Evolutionary conservation across 768 basidiomycete species (phyloP).

Genomic region (Mycena chlorophos): DNA sequence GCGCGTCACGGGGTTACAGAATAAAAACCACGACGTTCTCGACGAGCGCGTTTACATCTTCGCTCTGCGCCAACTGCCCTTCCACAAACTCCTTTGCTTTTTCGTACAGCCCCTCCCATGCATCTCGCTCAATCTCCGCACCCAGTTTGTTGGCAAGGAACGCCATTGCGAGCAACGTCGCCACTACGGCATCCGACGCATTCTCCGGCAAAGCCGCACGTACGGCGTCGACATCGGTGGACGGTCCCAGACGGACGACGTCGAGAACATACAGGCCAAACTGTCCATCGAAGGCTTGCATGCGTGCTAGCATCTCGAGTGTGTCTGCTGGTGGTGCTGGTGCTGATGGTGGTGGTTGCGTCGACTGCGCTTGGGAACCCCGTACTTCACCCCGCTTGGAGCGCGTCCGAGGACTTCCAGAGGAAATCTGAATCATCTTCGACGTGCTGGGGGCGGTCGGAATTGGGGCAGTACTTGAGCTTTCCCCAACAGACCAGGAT

Average conservation of each 20-base stretch:
- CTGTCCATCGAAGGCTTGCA: slow-evolving; percentile 18
- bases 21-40: not conserved
- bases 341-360: too few species aligned
- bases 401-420: too few species aligned
- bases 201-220: slow-evolving; percentile 6
- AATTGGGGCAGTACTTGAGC: too few species aligned
- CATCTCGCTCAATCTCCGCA: slow-evolving; percentile 6
- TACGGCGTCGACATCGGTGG: not conserved
- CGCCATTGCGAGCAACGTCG: slow-evolving; percentile 17
- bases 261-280: slow-evolving; percentile 12
- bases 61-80: not conserved
- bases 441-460: too few species aligned
- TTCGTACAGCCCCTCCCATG: slow-evolving; percentile 19
- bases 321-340: not conserved
- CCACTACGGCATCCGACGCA: slow-evolving; percentile 1
- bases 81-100: slow-evolving; percentile 16
- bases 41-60: not conserved
- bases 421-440: too few species aligned
- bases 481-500: too few species aligned
- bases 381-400: too few species aligned
- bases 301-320: slow-evolving; percentile 16
- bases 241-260: not conserved
- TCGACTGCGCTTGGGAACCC: too few species aligned
- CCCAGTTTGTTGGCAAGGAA: slow-evolving; percentile 12
- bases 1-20: not conserved